Evolutionary conservation across 2,329 filamentous ascomycete genomes (phyloP).

Genomic region (Teratosphaeria gauchensis): DNA sequence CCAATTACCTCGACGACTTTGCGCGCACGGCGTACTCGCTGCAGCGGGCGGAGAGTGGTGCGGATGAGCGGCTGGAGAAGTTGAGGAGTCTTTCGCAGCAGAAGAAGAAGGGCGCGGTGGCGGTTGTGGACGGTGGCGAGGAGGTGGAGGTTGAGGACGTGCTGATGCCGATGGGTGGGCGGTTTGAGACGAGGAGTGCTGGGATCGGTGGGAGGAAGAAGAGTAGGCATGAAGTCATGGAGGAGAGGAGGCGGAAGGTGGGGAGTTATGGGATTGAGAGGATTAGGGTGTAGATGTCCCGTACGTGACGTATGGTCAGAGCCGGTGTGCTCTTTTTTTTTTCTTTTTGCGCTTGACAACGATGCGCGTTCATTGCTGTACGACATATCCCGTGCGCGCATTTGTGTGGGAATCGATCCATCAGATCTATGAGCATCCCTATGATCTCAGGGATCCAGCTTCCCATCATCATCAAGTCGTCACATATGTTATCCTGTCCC

Average conservation of each 20-base stretch:
- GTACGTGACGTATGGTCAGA: background rate
- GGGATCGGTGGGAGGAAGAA: background rate
- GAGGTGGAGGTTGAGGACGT: background rate
- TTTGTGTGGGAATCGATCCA: too few relatives aligned
- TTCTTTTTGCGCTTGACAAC: too few relatives aligned
- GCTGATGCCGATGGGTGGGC: background rate
- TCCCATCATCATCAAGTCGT: too few relatives aligned
- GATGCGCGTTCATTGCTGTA: too few relatives aligned
- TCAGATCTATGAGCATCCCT: too few relatives aligned
- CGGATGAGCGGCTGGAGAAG: background rate
- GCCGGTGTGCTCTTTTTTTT: too few relatives aligned
- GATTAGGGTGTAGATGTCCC: background rate
- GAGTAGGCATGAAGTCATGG: background rate
- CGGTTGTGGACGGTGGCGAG: too few relatives aligned
- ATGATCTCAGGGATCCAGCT: too few relatives aligned
- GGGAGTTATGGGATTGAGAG: background rate
- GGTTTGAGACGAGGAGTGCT: background rate
- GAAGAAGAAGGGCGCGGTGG: too few relatives aligned
- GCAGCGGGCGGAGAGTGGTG: slow-evolving; percentile 32
- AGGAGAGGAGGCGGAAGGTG: background rate
- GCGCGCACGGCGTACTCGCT: slow-evolving; percentile 61
- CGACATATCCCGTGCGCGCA: too few relatives aligned
- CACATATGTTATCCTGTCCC: too few relatives aligned
- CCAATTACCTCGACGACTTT: slow-evolving; percentile 14
- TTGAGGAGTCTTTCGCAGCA: background rate